Evolutionary conservation across 805 yeast genomes (phyloP).

Genomic region (Kazachstania kunashirensis): DNA sequence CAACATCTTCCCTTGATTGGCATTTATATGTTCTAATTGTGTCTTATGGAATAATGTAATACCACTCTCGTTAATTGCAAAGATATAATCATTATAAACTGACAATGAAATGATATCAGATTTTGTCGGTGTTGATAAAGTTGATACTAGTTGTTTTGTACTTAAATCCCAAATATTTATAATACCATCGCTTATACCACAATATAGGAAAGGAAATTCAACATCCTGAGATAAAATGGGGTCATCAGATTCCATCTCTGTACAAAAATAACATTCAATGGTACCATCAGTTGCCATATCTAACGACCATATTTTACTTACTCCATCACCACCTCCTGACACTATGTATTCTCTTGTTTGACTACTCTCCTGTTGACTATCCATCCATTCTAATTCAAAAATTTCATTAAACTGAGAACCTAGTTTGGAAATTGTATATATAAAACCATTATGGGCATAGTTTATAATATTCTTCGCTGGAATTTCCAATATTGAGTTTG

Average conservation of each 20-base stretch:
- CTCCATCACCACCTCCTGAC: constrained; percentile 88
- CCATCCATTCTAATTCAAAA: constrained; percentile 2
- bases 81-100: constrained; percentile 24
- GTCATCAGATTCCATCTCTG: constrained; percentile 44
- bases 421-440: constrained; percentile 48
- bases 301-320: constrained; percentile 70
- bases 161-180: constrained; percentile 82
- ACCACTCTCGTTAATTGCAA: constrained; percentile 36
- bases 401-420: constrained; percentile 4
- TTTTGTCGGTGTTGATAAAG: constrained; percentile 32
- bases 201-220: constrained; percentile 61
- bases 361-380: background rate
- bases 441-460: constrained; percentile 89
- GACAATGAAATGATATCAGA: constrained; percentile 44
- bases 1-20: constrained; percentile 48
- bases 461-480: constrained; percentile 54
- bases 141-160: constrained; percentile 58
- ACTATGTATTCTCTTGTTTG: constrained; percentile 33
- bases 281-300: constrained; percentile 10
- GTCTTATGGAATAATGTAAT: constrained; percentile 37
- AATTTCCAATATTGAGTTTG: constrained; percentile 46
- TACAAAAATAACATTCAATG: constrained; percentile 9
- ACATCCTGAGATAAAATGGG: constrained; percentile 63
- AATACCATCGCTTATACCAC: constrained; percentile 68
- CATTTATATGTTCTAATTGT: constrained; percentile 38